Evolutionary conservation across 108 stramenopile genomes (phyloP).

Genomic region (Hondaea fermentalgiana): DNA sequence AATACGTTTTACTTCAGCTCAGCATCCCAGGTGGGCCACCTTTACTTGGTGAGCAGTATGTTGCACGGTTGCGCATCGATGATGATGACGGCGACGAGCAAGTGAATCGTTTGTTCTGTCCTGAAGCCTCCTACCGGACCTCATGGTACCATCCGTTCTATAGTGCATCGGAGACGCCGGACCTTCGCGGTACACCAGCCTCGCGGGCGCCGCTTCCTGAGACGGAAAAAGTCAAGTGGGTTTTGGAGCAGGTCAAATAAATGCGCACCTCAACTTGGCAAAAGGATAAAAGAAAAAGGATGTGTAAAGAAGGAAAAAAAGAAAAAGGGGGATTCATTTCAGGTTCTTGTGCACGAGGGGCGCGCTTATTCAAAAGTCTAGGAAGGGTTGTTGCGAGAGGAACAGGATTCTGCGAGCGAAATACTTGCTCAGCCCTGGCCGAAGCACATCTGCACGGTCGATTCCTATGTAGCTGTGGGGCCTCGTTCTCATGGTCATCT

Average conservation of each 20-base stretch:
- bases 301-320: background rate
- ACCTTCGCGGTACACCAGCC: background rate
- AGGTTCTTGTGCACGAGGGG: no score
- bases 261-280: background rate
- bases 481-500: no score
- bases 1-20: slow-evolving; percentile 64
- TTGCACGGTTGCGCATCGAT: slow-evolving; percentile 62
- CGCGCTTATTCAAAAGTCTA: no score
- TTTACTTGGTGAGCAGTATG: slow-evolving; percentile 53
- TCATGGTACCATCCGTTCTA: background rate
- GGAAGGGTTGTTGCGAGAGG: no score
- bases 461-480: no score
- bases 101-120: background rate
- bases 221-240: background rate
- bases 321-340: background rate
- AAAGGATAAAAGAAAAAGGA: background rate
- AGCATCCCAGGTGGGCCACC: slow-evolving; percentile 55
- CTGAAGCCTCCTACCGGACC: background rate
- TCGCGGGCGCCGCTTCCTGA: background rate
- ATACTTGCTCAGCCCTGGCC: no score
- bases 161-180: background rate
- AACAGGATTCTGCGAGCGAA: no score
- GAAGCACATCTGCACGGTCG: no score
- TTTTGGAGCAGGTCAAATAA: background rate
- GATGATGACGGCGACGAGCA: slow-evolving; percentile 45